Evolutionary conservation across 257 asterid genomes (phyloP), one percentile per base, ranked within the genome.

Genomic region (Gentiana dahurica): DNA sequence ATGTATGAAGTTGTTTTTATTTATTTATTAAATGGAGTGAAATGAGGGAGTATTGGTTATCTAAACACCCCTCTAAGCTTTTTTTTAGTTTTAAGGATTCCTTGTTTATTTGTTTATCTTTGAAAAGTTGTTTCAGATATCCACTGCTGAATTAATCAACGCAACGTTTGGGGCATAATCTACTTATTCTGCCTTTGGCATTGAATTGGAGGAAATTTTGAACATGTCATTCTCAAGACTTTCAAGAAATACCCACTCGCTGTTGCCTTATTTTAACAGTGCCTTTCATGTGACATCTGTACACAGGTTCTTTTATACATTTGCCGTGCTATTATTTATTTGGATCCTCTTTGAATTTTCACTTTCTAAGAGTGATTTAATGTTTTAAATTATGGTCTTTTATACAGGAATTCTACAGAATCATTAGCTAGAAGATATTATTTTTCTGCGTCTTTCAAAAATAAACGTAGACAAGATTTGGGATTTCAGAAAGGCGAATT

Each of bases 191-290:
- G 61, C 51, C 9, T 6, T 57, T 44, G 39, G 39, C 5, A 24
- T 24, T 5, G 36, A 39, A 32, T 15, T 57, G 3, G 39, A 43
- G 51, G 45, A 57, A 10, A 32, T 57, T 37, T 24, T 41, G 67
- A 74, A 39, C 49, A 84, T 87, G 91, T 76, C 82, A 37, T 58
- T 84, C 35, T 81, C 81, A 50, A 74, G 85, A 49, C 70, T 68
- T 62, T 75, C 69, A 45, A 71, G 83, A 73, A 69, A 73, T 63
- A 67, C 71, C 61, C 63, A 41, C 59, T 50, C 46, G 9, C 46
- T 73, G 36, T 51, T 72, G 37, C 65, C 71, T 59, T 67, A 65
- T 68, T 38, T 60, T 53, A 53, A 60, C 52, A 51, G 69, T 53
- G 60, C 37, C 60, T 66, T 56, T 41, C 77, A 57, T 39, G 43